A percentile compares a stretch with the other conserved stretches of the same genome.
Evolutionary conservation across 768 basidiomycete species (phyloP).

Genomic region (Lepiota brunneoincarnata): DNA sequence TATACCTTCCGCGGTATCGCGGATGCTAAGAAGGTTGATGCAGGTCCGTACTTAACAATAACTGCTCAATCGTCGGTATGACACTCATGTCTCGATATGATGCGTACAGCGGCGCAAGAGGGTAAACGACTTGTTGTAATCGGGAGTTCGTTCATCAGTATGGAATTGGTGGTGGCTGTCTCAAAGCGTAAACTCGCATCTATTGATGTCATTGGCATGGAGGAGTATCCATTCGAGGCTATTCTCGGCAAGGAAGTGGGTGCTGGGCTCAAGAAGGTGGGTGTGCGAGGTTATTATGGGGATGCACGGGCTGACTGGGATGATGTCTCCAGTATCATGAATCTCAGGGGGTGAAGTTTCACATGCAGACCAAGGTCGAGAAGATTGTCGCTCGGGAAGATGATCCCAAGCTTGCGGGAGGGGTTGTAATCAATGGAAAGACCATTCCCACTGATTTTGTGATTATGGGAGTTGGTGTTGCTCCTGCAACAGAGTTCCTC

Average conservation of each 20-base stretch:
- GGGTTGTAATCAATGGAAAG: slow-evolving; percentile 63
- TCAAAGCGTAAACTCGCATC: slow-evolving; percentile 73
- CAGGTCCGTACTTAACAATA: slow-evolving; percentile 38
- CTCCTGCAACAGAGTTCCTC: slow-evolving; percentile 78
- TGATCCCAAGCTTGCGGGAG: slow-evolving; percentile 52
- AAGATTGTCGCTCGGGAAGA: slow-evolving; percentile 59
- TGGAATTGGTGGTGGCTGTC: slow-evolving; percentile 85
- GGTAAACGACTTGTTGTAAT: slow-evolving; percentile 79
- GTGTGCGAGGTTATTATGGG: neutral
- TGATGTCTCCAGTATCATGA: slow-evolving; percentile 63
- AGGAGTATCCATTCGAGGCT: slow-evolving; percentile 75
- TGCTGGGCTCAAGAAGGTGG: slow-evolving; percentile 70
- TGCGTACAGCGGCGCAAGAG: slow-evolving; percentile 53
- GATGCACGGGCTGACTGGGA: neutral
- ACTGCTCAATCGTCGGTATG: neutral
- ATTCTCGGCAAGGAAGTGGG: slow-evolving; percentile 83
- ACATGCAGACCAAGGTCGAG: slow-evolving; percentile 67
- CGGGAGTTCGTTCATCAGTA: slow-evolving; percentile 88
- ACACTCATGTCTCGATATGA: slow-evolving; percentile 7
- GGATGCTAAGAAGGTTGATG: slow-evolving; percentile 70
- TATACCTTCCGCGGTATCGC: slow-evolving; percentile 69
- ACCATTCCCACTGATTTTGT: slow-evolving; percentile 73
- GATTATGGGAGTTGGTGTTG: slow-evolving; percentile 85
- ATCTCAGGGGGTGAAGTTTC: slow-evolving; percentile 81
- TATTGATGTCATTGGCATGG: slow-evolving; percentile 83